Evolutionary conservation across 2,329 filamentous ascomycete genomes (phyloP), one percentile per base, ranked within the genome.

Genomic region (Leptographium galeiforme): DNA sequence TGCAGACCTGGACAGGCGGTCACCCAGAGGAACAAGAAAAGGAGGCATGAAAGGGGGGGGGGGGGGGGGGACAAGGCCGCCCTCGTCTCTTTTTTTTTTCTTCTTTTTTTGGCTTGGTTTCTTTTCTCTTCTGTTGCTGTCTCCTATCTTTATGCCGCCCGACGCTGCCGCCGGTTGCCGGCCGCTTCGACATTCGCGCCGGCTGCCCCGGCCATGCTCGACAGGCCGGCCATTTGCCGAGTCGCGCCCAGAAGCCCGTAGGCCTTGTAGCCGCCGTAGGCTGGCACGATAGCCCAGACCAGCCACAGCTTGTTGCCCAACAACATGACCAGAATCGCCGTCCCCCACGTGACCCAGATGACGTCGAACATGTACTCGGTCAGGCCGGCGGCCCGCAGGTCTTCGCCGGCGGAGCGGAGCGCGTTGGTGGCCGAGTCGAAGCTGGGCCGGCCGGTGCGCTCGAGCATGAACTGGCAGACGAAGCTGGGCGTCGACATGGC

Each of bases 311-410:
- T 84, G 66, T 96, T 89, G 5, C 93, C 93, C 48, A 91, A 78
- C 33, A 95, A 58, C 16, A 85, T 77, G 14, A 84, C 89, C n/a
- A 85, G 67, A 10, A 84, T 69, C 43, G 88, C 72, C 52, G 83
- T 86, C 12, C 80, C 82, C 84, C 90, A 96, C 0, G 89, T 96
- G 72, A 95, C 89, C 79, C 95, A 97, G 52, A 95, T 74, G 50
- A 95, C 80, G 70, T 98, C 93, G 78, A 95, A 98, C 85, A 97
- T 88, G 74, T 94, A 97, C 70, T 96, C 93, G 12, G 91, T 97
- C 72, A 98, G 71, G 6, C 93, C 93, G 38, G 84, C 78, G 11
- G 89, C 87, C 52, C 86, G 82, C 51, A 98, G 79, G 67, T 98
- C 93, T 66, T 97, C 90, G 45, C 93, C 91, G 0, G 87, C 74